Evolutionary conservation across 768 basidiomycete species (phyloP), one percentile per base, ranked within the genome.

Genomic region (Mycena sanguinolenta): DNA sequence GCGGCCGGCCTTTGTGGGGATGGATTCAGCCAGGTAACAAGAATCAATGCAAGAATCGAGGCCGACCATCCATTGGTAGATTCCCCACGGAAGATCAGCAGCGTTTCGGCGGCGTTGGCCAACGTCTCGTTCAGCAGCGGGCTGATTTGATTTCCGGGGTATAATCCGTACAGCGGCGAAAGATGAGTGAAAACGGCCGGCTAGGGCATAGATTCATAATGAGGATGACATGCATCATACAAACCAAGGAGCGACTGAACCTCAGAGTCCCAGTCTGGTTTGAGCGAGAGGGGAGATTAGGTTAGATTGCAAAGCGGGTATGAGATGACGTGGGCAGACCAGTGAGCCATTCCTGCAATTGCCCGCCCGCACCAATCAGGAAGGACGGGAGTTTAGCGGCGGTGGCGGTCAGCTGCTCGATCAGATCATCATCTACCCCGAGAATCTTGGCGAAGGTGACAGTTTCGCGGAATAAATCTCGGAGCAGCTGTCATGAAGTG

Each of bases 341-440:
- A 50, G 60, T 53, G 8, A 69, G 57, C 66, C 67, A 74, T 58
- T 74, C 73, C 42, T 70, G 69, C 50, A 73, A 32, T 54, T 70
- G 65, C 9, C 72, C 72, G 2, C 63, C 53, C 6, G 72, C 62
- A 21, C 69, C 69, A 27, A 73, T 64, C 16, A 66, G 69, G 55
- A 71, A 70, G 1, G 72, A 69, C 1, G 69, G 68, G 23, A 73
- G 69, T 39, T 61, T 54, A 6, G 65, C 62, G n/a, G 38, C 38
- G 23, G 64, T 58, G 1, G 69, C 14, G 4, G 60, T 64, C 42
- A 73, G 16, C n/a, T 73, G 65, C 4, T 34, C 42, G 14, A 55
- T 63, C 28, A 73, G 44, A 21, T 67, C 65, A 16, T 32, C 21
- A 30, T 73, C 69, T n/a, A 73, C 66, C 8, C 63, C 66, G 3